Percentiles rank a stretch among this genome's conserved stretches.
Evolutionary conservation across 139 green algal species (phyloP).

Genomic region (Desmodesmus armatus): DNA sequence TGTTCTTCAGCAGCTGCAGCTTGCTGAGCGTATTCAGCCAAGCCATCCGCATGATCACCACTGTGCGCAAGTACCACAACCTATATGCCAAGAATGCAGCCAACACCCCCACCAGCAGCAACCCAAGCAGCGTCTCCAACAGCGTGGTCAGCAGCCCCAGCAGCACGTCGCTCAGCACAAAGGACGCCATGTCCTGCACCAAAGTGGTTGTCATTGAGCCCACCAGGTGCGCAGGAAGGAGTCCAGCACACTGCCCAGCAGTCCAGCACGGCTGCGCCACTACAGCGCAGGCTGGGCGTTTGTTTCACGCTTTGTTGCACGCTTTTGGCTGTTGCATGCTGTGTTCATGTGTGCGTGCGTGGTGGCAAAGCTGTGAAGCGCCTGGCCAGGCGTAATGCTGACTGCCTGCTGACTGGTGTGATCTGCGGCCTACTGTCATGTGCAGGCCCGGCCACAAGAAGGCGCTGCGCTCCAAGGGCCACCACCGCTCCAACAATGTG

Average conservation of each 20-base stretch:
- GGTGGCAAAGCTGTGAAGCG: too few species aligned
- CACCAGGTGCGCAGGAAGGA: too few species aligned
- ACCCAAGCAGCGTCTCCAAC: not conserved
- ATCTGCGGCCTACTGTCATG: not conserved
- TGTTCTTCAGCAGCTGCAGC: slow-evolving; percentile 36
- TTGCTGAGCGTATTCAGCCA: slow-evolving; percentile 36
- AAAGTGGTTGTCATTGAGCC: slow-evolving; percentile 17
- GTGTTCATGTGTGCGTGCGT: too few species aligned
- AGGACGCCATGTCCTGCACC: slow-evolving; percentile 6
- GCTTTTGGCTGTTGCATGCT: too few species aligned
- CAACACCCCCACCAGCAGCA: not conserved
- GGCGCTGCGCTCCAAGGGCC: slow-evolving; percentile 21
- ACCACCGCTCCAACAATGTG: not conserved
- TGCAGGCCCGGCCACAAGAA: slow-evolving; percentile 28
- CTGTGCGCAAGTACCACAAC: slow-evolving; percentile 9
- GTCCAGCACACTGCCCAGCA: too few species aligned
- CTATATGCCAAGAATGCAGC: not conserved
- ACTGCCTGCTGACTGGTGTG: too few species aligned
- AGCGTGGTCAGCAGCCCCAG: not conserved
- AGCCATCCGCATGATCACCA: slow-evolving; percentile 43
- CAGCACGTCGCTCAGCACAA: not conserved
- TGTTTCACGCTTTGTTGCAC: too few species aligned
- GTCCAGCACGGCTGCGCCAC: too few species aligned
- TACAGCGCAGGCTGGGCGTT: too few species aligned
- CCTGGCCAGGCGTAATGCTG: too few species aligned